Percentiles rank a stretch among this genome's conserved stretches.
phyloP scores from a whole-genome alignment of 2,329 filamentous ascomycete genomes.

The Apiospora kogelbergensis region DNA sequence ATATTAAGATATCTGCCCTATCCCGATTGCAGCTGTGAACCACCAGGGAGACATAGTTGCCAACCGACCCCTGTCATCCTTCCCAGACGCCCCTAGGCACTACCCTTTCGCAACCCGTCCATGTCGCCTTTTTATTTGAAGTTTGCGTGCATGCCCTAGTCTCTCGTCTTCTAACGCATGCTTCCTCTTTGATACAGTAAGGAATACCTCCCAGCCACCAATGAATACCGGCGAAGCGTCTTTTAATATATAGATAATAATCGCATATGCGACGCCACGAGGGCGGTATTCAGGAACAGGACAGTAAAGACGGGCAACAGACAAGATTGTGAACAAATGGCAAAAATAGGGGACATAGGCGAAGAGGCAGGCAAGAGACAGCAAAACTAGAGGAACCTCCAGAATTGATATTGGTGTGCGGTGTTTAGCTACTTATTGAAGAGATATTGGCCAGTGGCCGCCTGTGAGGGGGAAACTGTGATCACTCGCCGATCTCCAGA shows the following conservation, averaged over 20 bases:
- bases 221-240: background rate
- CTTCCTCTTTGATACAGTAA: background rate
- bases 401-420: background rate
- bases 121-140: background rate
- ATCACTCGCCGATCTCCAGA: constrained; percentile 6
- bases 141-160: background rate
- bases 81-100: background rate
- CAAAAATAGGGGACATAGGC: background rate
- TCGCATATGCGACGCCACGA: background rate
- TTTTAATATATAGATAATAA: background rate
- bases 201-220: background rate
- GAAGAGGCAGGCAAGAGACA: background rate
- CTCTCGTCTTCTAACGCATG: background rate
- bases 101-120: background rate
- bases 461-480: background rate
- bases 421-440: background rate
- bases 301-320: background rate
- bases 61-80: background rate
- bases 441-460: background rate
- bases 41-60: background rate
- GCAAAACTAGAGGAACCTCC: background rate
- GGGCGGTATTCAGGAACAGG: background rate
- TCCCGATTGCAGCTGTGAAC: background rate
- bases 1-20: background rate
- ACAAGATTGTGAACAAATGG: background rate